Evolutionary conservation across 441 rosid species (phyloP), one percentile per base, ranked within the genome.

Genomic region (Sinapis alba): DNA sequence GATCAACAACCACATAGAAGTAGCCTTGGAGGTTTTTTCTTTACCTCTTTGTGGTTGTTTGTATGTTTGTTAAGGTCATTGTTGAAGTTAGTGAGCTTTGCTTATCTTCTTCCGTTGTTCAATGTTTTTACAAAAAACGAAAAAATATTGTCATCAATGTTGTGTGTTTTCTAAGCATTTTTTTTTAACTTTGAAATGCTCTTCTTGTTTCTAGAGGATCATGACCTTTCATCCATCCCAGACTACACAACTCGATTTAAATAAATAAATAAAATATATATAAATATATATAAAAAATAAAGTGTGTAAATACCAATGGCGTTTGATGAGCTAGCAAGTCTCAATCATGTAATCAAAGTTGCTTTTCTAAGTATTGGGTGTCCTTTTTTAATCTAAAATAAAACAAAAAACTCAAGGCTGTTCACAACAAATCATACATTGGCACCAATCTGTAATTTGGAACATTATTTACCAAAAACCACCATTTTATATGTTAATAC

Each of bases 291-390:
- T n/a, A n/a, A n/a, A n/a, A n/a, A 28, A 28, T 28, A 28, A 6
- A 1, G 32, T 28, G 6, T 28, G 32, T 4, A 28, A 28, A 28
- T 16, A 16, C 20, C 21, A 16, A 7, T 47, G 54, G 54, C 19
- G 2, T 53, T 23, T 53, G 59, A 51, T 72, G 74, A 78, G 81
- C 62, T 78, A 62, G 75, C 75, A 64, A 73, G 78, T 78, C 71
- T 73, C 62, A 69, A 78, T 68, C 78, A 78, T 73, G 50, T 23
- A 68, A 68, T 62, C 30, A 62, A 43, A 72, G 61, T 16, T 72
- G 61, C 20, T 58, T 47, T 27, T 54, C 28, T 12, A 24, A 58
- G 69, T 60, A 34, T 26, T n/a, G n/a, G n/a, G 7, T 53, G 30
- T 59, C 15, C 12, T 51, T 24, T 23, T 56, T 41, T 12, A 47